A percentile compares a stretch with the other conserved stretches of the same genome.
Conservation (phyloP, 306 rosid genomes). For the Glycine soja region DNA sequence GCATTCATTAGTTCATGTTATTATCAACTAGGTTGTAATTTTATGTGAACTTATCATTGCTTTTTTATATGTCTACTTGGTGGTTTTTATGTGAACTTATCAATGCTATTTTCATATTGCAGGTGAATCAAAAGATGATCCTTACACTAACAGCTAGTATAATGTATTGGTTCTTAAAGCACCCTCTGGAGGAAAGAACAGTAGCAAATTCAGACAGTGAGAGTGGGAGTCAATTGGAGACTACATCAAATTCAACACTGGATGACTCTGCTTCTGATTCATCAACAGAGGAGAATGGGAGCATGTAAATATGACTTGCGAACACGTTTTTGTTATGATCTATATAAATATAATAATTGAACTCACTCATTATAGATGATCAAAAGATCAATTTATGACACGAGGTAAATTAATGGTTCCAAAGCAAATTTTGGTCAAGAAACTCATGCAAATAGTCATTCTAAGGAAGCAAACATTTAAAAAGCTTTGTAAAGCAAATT, state of each 20-base stretch:
- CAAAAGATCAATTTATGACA: too few relatives aligned
- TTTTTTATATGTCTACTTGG: background rate
- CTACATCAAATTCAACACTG: slow-evolving; percentile 75
- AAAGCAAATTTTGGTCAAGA: too few relatives aligned
- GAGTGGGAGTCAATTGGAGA: slow-evolving; percentile 79
- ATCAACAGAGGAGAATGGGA: slow-evolving; percentile 74
- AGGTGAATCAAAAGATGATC: slow-evolving; percentile 99
- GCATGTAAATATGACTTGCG: slow-evolving; percentile 56
- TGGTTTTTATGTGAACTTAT: background rate
- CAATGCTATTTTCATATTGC: slow-evolving; percentile 16
- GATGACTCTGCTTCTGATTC: slow-evolving; percentile 97
- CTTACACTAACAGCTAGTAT: slow-evolving; percentile 95
- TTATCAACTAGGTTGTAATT: too few relatives aligned
- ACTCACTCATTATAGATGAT: too few relatives aligned
- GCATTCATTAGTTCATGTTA: too few relatives aligned
- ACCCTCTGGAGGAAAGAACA: slow-evolving; percentile 73
- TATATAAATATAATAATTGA: too few relatives aligned
- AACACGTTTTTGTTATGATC: background rate
- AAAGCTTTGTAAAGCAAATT: too few relatives aligned
- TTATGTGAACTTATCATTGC: background rate
- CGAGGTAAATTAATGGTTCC: too few relatives aligned
- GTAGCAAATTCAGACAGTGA: slow-evolving; percentile 77
- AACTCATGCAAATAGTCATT: too few relatives aligned
- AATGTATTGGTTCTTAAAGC: slow-evolving; percentile 91
- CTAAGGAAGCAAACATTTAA: too few relatives aligned